Conservation (phyloP, 805 yeast species). For the Kodamaea neixiangensis region DNA sequence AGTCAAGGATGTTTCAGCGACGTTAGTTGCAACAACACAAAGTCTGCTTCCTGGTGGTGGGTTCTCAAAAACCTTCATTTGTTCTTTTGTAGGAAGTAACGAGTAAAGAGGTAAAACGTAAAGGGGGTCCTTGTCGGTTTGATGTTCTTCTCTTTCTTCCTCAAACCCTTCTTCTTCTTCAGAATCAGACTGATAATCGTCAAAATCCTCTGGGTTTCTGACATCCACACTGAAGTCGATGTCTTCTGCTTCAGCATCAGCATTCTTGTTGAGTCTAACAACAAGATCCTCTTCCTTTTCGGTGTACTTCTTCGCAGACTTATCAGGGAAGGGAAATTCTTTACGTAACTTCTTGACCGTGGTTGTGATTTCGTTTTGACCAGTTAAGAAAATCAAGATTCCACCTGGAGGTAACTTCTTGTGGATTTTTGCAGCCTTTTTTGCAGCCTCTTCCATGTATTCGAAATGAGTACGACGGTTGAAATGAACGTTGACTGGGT, state of each 20-base stretch:
- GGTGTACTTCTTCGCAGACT: constrained; percentile 18
- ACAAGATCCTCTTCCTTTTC: constrained; percentile 29
- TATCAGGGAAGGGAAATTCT: constrained; percentile 59
- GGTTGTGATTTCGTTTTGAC: constrained; percentile 85
- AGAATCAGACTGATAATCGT: constrained; percentile 55
- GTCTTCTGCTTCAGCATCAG: constrained; percentile 84
- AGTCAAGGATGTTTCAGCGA: constrained; percentile 96
- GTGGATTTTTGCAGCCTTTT: constrained; percentile 86
- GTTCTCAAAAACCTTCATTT: constrained; percentile 83
- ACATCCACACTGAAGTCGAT: constrained; percentile 65
- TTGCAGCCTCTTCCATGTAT: constrained; percentile 83
- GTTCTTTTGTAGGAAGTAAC: constrained; percentile 89
- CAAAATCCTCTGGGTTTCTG: constrained; percentile 38
- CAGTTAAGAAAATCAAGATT: constrained; percentile 86
- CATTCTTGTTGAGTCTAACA: constrained; percentile 54
- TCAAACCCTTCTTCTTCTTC: constrained; percentile 66
- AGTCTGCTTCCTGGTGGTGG: constrained; percentile 87
- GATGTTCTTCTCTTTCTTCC: constrained; percentile 70
- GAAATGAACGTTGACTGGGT: constrained; percentile 90
- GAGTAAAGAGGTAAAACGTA: constrained; percentile 93
- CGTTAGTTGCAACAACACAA: constrained; percentile 94
- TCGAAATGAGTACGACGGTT: constrained; percentile 75
- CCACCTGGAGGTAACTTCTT: constrained; percentile 89
- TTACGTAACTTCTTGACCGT: constrained; percentile 68
- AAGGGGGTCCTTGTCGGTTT: constrained; percentile 72